Conservation (phyloP, 768 basidiomycete genomes). For the Hericium coralloides region DNA sequence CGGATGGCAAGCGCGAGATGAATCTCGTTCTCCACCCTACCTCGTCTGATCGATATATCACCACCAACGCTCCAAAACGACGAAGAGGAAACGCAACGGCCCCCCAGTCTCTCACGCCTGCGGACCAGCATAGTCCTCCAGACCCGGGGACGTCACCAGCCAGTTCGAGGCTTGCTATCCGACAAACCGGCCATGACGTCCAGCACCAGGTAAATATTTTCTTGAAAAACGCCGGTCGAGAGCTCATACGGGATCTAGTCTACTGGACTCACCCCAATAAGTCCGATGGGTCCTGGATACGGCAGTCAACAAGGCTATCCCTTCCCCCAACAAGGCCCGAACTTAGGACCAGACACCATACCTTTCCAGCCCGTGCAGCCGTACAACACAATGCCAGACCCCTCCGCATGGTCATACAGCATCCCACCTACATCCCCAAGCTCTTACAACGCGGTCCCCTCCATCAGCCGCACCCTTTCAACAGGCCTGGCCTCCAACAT, state of each 20-base stretch:
- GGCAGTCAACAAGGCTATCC: neutral
- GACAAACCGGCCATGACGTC: constrained; percentile 4
- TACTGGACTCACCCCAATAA: neutral
- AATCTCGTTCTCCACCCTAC: constrained; percentile 87
- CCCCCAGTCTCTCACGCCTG: constrained; percentile 9
- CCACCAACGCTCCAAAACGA: constrained; percentile 28
- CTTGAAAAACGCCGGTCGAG: neutral
- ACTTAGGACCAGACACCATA: neutral
- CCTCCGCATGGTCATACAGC: neutral
- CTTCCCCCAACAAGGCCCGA: neutral
- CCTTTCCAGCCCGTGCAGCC: neutral
- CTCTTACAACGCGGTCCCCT: neutral
- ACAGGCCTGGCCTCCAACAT: neutral
- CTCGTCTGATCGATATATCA: constrained; percentile 65
- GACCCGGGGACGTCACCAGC: constrained; percentile 17
- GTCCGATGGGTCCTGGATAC: neutral
- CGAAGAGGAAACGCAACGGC: constrained; percentile 17
- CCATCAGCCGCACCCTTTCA: neutral
- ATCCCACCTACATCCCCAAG: neutral
- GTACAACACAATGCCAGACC: neutral
- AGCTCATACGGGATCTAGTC: neutral
- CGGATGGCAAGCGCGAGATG: constrained; percentile 72
- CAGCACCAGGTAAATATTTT: neutral
- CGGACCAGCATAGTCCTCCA: constrained; percentile 10
- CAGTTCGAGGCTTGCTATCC: constrained; percentile 10